Base-by-base conservation (phyloP, 495 filamentous ascomycete species). In the Neurospora sp. region DNA sequence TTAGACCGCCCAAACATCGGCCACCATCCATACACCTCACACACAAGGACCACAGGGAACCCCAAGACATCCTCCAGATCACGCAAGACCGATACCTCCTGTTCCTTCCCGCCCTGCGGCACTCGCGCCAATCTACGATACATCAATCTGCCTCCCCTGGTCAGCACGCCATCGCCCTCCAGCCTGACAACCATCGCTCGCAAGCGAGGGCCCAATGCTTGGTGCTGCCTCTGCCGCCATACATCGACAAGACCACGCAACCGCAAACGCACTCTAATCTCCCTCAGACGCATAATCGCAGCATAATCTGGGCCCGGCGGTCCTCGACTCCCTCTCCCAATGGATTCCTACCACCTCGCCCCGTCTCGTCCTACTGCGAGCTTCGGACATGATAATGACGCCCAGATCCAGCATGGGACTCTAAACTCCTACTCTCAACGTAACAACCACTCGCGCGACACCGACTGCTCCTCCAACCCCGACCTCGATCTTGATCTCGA, bases 121-220 rank as follows among this genome's bases (percentile, higher is more conserved):
- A 71, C 31, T 66, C 41, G 73, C 73, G 72, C 62, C 75, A 20
- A 72, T 39, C 62, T 74, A 69, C 37, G 18, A 48, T 72, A 66
- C 41, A 74, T 39, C 73, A 70, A 70, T 35, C 74, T 72, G 37
- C 42, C 71, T 42, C 70, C 70, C 75, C 75, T 71, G 75, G 74
- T 54, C 74, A 81, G 80, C 80, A 81, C 80, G 80, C 79, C 69
- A 81, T 81, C 75, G 73, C 39, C 71, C 20, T 77, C 72, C 75
- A 76, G 79, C 79, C 74, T 73, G 77, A 74, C 71, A 38, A 70
- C 39, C 27, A 46, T 48, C 23, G 71, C 74, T 74, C 71, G 75
- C 74, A 79, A 78, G 73, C 75, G 77, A 78, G 75, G 20, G 42
- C 73, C 76, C 76, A 78, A 79, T 79, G 79, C 78, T 77, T 72